Evolutionary conservation across 2,329 filamentous ascomycete species (phyloP), one percentile per base, ranked within the genome.

Genomic region (Penicillium sp.): DNA sequence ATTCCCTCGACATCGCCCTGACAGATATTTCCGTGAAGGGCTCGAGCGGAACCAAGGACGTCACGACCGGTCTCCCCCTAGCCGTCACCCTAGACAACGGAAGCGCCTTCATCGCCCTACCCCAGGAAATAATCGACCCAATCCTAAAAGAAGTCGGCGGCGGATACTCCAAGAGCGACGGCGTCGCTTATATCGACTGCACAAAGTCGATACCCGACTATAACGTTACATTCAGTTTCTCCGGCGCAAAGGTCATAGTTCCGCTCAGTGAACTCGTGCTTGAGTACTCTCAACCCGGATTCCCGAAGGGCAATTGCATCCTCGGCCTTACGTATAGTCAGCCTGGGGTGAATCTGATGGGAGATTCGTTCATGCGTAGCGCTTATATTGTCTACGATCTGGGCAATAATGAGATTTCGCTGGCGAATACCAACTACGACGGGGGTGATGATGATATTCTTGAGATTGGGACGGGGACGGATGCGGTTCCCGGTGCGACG

Each of bases 311-410:
- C 4, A 8, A 19, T 17, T 53, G 49, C 12, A 10, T 53, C 30
- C 22, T 53, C 12, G 49, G 49, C 2, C 10, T 53, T 6, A 6
- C 26, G 0, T 35, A 33, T 19, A 35, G 49, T 22, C 17, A 53
- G 15, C 88, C 75, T 1, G 80, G 83, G 33, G 84, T 84, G n/a
- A 83, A 84, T 47, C 85, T 91, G 2, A 79, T 93, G 30, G 90
- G 90, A 17, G 90, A 92, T 72, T 91, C 90, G 0, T 93, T 93
- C 74, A 80, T 93, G 58, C 83, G 90, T 53, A 89, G 88, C 38
- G 90, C 90, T 0, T 93, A 93, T 68, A 84, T 91, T 15, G 90
- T 93, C 12, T 92, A 91, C 73, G 89, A 92, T 73, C 80, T 92
- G 24, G 85, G 82, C 30, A 91, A 90, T 74, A 88, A 91, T 73